Conservation (phyloP, 1,139 yeast species). For the Scheffersomyces stambukii region DNA sequence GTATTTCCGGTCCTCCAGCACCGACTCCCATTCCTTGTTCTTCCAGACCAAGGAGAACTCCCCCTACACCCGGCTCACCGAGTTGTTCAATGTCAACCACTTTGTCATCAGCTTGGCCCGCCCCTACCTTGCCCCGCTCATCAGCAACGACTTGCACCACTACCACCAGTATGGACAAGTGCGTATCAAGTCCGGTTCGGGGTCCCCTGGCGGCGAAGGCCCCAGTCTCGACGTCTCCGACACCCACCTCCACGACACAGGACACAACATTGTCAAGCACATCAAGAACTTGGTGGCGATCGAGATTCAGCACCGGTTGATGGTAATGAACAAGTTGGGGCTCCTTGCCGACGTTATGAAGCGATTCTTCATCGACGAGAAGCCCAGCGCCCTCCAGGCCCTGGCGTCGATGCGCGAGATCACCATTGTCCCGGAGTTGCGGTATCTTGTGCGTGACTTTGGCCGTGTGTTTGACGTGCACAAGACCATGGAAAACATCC, state of each 20-base stretch:
- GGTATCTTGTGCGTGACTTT: conserved; percentile 63
- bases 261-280: conserved; percentile 30
- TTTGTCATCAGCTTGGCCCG: conserved; percentile 86
- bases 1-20: conserved; percentile 34
- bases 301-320: conserved; percentile 82
- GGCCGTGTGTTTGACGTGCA: conserved; percentile 75
- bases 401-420: conserved; percentile 61
- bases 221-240: conserved; percentile 17
- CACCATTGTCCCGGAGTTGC: conserved; percentile 84
- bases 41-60: conserved; percentile 26
- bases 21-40: too few relatives aligned
- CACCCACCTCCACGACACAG: conserved; percentile 25
- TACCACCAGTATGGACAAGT: conserved; percentile 34
- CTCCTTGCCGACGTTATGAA: conserved; percentile 67
- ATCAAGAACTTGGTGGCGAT: conserved; percentile 36
- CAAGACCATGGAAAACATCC: conserved; percentile 63
- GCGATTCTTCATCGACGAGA: conserved; percentile 82
- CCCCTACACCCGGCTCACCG: conserved; percentile 85
- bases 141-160: conserved; percentile 79
- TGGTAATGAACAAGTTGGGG: conserved; percentile 76
- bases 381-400: conserved; percentile 62
- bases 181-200: conserved; percentile 14
- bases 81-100: conserved; percentile 89
- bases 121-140: conserved; percentile 87
- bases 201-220: conserved; percentile 6